These are phyloP conservation scores for Taphrina deformans DNA, from an alignment of 1,139 yeast species.

Conservation along the genomic window DNA sequence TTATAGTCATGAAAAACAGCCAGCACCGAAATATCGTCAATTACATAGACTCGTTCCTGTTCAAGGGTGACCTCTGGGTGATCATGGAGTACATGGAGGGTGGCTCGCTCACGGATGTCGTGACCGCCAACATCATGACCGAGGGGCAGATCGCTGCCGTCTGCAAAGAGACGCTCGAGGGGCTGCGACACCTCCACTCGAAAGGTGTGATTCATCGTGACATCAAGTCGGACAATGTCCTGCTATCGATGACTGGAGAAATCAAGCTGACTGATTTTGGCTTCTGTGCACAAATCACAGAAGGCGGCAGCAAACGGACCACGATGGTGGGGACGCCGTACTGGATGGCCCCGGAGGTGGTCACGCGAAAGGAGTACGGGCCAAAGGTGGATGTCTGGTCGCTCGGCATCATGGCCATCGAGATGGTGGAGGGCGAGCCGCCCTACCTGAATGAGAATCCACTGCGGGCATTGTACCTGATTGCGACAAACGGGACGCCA, in stretches of 20 bases:
- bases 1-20: constrained; percentile 90
- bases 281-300: constrained; percentile 94
- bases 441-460: constrained; percentile 97
- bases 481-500: constrained; percentile 96
- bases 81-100: constrained; percentile 99
- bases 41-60: constrained; percentile 79
- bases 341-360: constrained; percentile 99
- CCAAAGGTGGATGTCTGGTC: constrained; percentile 98
- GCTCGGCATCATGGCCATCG: constrained; percentile 94
- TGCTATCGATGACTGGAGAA: constrained; percentile 77
- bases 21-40: constrained; percentile 91
- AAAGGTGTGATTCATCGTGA: constrained; percentile 96
- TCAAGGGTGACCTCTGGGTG: constrained; percentile 78
- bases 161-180: constrained; percentile 82
- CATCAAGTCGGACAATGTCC: constrained; percentile 89
- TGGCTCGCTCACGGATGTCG: constrained; percentile 92
- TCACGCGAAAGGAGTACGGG: constrained; percentile 88
- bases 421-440: constrained; percentile 99
- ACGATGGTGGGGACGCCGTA: constrained; percentile 99
- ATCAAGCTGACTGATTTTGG: constrained; percentile 77
- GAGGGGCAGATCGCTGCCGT: constrained; percentile 98
- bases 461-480: constrained; percentile 78
- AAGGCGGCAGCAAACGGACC: constrained; percentile 71
- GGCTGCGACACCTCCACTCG: constrained; percentile 81
- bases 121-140: constrained; percentile 90